phyloP scores from a whole-genome alignment of 2,329 filamentous ascomycete species.

The Chaetomium sp. region DNA sequence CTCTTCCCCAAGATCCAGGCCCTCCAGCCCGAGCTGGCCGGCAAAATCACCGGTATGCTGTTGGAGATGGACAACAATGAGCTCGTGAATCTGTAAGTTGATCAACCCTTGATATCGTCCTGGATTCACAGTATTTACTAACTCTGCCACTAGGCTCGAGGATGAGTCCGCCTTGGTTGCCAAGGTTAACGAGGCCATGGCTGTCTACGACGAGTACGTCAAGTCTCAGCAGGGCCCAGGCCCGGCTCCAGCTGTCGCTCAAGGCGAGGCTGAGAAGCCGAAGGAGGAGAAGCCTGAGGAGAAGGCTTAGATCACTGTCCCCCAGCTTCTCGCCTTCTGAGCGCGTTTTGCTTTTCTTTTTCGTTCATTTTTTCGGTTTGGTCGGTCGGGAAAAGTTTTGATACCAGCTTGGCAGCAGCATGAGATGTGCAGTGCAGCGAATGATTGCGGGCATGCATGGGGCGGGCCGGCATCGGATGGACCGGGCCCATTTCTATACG shows the following conservation, averaged over 20 bases:
- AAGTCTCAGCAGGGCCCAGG: constrained; percentile 59
- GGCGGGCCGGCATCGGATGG: constrained; percentile 16
- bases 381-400: constrained; percentile 28
- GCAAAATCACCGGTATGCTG: constrained; percentile 99
- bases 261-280: constrained; percentile 36
- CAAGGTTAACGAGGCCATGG: constrained; percentile 97
- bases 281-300: constrained; percentile 40
- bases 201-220: constrained; percentile 97
- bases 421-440: constrained; percentile 19
- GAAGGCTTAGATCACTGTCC: constrained; percentile 15
- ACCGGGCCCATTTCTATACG: constrained; percentile 20
- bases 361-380: constrained; percentile 20
- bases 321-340: constrained; percentile 14
- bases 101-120: neutral
- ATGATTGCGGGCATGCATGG: constrained; percentile 1
- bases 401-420: constrained; percentile 26
- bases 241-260: constrained; percentile 13
- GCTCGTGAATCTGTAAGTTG: constrained; percentile 86
- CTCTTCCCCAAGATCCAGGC: constrained; percentile 98
- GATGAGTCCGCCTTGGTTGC: constrained; percentile 81
- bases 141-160: constrained; percentile 58
- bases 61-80: constrained; percentile 98
- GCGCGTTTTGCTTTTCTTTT: constrained; percentile 13
- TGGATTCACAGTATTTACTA: neutral
- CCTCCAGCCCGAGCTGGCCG: constrained; percentile 90